A percentile compares a stretch with the other conserved stretches of the same genome.
These are phyloP conservation scores for Hapsidospora chrysogenum DNA, from an alignment of 495 filamentous ascomycete genomes.

Conservation along the genomic window DNA sequence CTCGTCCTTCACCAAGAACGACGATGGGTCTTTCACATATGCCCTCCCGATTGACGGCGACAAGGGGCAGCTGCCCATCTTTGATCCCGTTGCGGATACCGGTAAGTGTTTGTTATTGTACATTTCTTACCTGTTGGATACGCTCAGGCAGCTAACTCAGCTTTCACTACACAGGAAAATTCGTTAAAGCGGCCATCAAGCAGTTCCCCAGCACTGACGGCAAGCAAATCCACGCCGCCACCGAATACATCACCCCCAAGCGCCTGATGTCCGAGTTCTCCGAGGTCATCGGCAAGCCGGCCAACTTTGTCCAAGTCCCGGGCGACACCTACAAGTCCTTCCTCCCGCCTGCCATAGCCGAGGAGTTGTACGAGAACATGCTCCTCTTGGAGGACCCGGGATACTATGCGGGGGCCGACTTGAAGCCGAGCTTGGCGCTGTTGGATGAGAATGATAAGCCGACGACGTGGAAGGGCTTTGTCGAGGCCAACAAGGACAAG, in stretches of 20 bases:
- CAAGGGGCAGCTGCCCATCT: conserved; percentile 29
- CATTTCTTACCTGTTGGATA: too few species aligned
- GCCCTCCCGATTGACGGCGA: conserved; percentile 18
- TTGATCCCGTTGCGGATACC: conserved; percentile 36
- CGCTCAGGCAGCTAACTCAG: not conserved
- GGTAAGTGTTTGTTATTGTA: too few species aligned
- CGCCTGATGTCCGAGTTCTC: conserved; percentile 33
- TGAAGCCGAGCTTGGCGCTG: conserved; percentile 14
- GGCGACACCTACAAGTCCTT: conserved; percentile 28
- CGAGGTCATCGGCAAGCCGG: conserved; percentile 27
- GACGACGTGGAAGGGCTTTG: conserved; percentile 2
- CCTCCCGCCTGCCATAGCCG: conserved; percentile 22
- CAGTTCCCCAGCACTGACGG: conserved; percentile 22
- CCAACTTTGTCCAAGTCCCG: conserved; percentile 22
- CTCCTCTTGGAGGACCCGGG: conserved; percentile 29
- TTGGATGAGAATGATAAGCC: conserved; percentile 3
- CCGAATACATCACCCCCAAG: conserved; percentile 29
- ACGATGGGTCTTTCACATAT: conserved; percentile 19
- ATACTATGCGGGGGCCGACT: conserved; percentile 29
- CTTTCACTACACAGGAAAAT: conserved; percentile 22
- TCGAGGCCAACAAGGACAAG: conserved; percentile 2
- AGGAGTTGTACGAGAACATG: conserved; percentile 39
- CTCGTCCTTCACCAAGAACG: conserved; percentile 13
- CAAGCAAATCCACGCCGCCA: conserved; percentile 23
- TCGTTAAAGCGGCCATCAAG: conserved; percentile 32